phyloP scores from a whole-genome alignment of 1,284 basidiomycete genomes.

The Tilletiopsis washingtonensis region DNA sequence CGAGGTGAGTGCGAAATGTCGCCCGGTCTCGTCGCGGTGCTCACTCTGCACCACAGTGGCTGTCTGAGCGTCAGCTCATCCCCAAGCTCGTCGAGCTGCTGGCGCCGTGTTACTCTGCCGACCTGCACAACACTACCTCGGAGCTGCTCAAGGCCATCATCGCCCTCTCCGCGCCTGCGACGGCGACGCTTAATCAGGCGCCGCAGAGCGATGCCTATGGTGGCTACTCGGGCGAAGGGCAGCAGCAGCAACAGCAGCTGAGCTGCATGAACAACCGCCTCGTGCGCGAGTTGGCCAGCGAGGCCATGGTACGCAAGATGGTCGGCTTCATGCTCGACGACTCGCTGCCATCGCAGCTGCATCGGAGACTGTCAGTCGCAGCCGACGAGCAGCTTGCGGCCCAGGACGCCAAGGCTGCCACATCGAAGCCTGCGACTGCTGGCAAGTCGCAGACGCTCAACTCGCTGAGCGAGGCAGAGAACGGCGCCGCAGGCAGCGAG shows the following conservation, averaged over 20 bases:
- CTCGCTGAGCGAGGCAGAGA: constrained; percentile 11
- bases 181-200: constrained; percentile 53
- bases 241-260: constrained; percentile 12
- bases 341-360: constrained; percentile 9
- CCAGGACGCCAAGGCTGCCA: constrained; percentile 2
- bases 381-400: constrained; percentile 27
- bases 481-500: constrained; percentile 10
- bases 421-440: background rate
- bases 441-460: constrained; percentile 1
- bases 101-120: constrained; percentile 66
- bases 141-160: constrained; percentile 93
- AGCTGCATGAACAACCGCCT: constrained; percentile 60
- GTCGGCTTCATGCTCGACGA: constrained; percentile 72
- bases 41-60: constrained; percentile 67
- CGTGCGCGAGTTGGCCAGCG: constrained; percentile 77
- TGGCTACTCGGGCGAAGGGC: constrained; percentile 10
- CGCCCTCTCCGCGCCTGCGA: constrained; percentile 82
- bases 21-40: background rate
- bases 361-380: constrained; percentile 14
- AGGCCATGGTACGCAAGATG: constrained; percentile 65
- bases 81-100: constrained; percentile 72
- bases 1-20: too few species aligned
- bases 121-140: constrained; percentile 77
- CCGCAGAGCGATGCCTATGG: constrained; percentile 6
- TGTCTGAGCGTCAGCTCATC: constrained; percentile 77